Evolutionary conservation across 2,329 filamentous ascomycete genomes (phyloP).

Genomic region (Fusarium pseudograminearum): DNA sequence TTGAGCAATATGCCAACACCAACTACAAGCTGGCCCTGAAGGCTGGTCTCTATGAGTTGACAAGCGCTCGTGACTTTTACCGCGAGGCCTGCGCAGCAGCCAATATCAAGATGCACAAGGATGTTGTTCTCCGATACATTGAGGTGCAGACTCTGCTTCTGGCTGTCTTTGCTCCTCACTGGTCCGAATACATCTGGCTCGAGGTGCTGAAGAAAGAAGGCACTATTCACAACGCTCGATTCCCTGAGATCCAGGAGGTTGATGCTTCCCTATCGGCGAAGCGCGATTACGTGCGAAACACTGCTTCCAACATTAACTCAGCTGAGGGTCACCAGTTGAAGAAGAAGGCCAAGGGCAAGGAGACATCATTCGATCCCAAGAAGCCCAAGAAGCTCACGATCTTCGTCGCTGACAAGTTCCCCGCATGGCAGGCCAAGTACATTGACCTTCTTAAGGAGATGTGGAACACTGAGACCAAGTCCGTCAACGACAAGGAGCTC

Average conservation of each 20-base stretch:
- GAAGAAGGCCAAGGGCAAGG: slow-evolving; percentile 94
- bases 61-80: slow-evolving; percentile 89
- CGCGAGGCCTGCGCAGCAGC: slow-evolving; percentile 82
- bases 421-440: slow-evolving; percentile 91
- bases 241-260: slow-evolving; percentile 69
- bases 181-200: slow-evolving; percentile 93
- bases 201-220: slow-evolving; percentile 84
- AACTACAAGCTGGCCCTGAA: slow-evolving; percentile 86
- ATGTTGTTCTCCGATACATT: slow-evolving; percentile 82
- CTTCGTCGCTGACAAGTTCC: slow-evolving; percentile 83
- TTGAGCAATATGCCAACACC: slow-evolving; percentile 80
- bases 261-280: slow-evolving; percentile 79
- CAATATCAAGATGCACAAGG: slow-evolving; percentile 87
- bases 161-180: slow-evolving; percentile 89
- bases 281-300: slow-evolving; percentile 82
- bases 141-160: slow-evolving; percentile 88
- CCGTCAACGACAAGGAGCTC: slow-evolving; percentile 83
- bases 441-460: slow-evolving; percentile 81
- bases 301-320: slow-evolving; percentile 80
- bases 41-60: slow-evolving; percentile 89
- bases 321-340: slow-evolving; percentile 86
- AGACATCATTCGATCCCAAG: slow-evolving; percentile 85
- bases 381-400: slow-evolving; percentile 93
- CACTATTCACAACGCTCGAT: slow-evolving; percentile 80
- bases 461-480: slow-evolving; percentile 71